phyloP scores from a whole-genome alignment of 768 basidiomycete species.

The Lentinula guzmanii region DNA sequence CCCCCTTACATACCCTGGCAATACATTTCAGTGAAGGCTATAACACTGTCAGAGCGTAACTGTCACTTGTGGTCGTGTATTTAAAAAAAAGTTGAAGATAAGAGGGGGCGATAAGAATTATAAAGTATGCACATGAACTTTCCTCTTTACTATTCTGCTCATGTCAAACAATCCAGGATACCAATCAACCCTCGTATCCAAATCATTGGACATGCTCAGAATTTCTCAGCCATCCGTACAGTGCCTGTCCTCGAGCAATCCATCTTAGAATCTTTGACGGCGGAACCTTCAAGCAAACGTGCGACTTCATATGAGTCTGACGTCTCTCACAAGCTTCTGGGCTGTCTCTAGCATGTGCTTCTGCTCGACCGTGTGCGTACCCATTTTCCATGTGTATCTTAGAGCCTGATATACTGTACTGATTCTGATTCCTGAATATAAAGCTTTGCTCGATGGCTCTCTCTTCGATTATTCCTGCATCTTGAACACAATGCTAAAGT shows the following conservation, averaged over 20 bases:
- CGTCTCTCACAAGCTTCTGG: not conserved
- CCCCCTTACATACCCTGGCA: conserved; percentile 8
- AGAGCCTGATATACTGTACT: not conserved
- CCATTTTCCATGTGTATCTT: not conserved
- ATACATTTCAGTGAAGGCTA: conserved; percentile 9
- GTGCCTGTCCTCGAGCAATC: too few relatives aligned
- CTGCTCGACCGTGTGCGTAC: not conserved
- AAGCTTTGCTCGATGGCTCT: not conserved
- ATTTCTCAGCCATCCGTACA: too few relatives aligned
- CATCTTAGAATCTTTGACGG: too few relatives aligned
- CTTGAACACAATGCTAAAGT: not conserved
- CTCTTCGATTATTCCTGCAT: not conserved
- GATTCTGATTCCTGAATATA: not conserved
- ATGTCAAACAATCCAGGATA: too few relatives aligned
- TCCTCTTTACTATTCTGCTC: too few relatives aligned
- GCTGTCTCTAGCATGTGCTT: not conserved
- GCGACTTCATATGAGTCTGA: not conserved
- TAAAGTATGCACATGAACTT: not conserved
- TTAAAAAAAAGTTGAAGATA: too few relatives aligned
- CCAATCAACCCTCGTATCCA: too few relatives aligned
- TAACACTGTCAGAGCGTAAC: not conserved
- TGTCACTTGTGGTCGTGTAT: not conserved
- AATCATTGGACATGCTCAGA: too few relatives aligned
- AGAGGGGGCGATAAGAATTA: too few relatives aligned
- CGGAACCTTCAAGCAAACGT: too few relatives aligned